These are phyloP conservation scores for Pythium oligandrum DNA, from an alignment of 352 stramenopile species.

Conservation along the genomic window DNA sequence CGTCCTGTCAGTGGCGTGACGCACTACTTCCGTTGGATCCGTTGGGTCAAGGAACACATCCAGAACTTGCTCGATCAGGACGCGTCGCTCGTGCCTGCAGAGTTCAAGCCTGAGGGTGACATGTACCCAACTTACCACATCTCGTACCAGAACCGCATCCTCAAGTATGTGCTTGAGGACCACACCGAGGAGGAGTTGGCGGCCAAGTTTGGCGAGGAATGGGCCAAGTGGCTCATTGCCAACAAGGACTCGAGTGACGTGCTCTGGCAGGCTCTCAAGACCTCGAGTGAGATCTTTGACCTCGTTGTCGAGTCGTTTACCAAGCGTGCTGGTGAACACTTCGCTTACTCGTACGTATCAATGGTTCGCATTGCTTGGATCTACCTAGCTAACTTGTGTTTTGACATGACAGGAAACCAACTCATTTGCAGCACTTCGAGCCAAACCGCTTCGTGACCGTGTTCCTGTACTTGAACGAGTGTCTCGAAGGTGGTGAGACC, in stretches of 20 bases:
- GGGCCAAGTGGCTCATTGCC: conserved; percentile 41
- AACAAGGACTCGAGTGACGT: conserved; percentile 49
- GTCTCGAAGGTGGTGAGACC: conserved; percentile 90
- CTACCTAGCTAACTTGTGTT: neutral
- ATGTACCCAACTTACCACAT: conserved; percentile 57
- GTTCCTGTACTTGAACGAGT: conserved; percentile 94
- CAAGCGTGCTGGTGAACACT: conserved; percentile 37
- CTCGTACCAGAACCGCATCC: conserved; percentile 51
- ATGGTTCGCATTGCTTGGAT: neutral
- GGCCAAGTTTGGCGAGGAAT: conserved; percentile 28
- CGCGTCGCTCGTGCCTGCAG: conserved; percentile 22
- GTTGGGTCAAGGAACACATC: conserved; percentile 60
- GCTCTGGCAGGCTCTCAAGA: conserved; percentile 37
- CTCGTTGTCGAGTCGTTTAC: conserved; percentile 40
- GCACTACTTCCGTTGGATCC: conserved; percentile 70
- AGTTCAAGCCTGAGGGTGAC: conserved; percentile 29
- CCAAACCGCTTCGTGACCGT: conserved; percentile 93
- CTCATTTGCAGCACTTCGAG: conserved; percentile 52
- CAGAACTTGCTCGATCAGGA: conserved; percentile 43
- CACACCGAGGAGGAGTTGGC: conserved; percentile 33
- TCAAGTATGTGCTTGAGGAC: conserved; percentile 45
- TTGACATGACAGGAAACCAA: conserved; percentile 25
- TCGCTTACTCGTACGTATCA: conserved; percentile 32
- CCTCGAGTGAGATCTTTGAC: conserved; percentile 33
- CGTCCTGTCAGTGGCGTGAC: conserved; percentile 37